phyloP scores from a whole-genome alignment of 805 yeast genomes.

The Yarrowia keelungensis region DNA sequence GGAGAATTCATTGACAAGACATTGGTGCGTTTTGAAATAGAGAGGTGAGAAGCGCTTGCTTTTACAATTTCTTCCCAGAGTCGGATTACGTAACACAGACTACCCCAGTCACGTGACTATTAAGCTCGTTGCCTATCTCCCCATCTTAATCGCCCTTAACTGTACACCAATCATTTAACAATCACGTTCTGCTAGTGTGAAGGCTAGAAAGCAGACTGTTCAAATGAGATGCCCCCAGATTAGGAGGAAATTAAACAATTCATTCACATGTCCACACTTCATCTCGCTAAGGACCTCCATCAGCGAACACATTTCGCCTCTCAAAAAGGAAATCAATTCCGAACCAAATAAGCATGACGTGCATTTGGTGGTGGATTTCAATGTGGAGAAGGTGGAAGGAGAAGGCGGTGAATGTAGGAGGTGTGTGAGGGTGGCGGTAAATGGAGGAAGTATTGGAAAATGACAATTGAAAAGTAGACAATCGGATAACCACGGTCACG shows the following conservation, averaged over 20 bases:
- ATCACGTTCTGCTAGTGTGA: conserved; percentile 12
- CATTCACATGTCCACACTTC: no score
- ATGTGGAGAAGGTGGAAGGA: conserved; percentile 37
- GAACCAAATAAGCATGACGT: conserved; percentile 28
- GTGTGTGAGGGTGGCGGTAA: no score
- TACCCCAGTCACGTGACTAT: no score
- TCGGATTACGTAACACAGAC: neutral
- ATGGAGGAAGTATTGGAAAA: no score
- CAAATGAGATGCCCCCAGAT: no score
- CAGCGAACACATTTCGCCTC: neutral
- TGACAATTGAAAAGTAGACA: no score
- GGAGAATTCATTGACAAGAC: neutral
- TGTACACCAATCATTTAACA: neutral
- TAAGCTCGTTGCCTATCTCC: neutral
- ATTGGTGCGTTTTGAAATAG: neutral
- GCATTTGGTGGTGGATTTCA: neutral
- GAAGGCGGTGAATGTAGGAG: conserved; percentile 7
- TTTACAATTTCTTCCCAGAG: no score
- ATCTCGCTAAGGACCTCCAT: neutral
- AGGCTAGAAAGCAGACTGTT: no score
- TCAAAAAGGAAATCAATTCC: conserved; percentile 30
- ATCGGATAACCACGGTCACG: neutral
- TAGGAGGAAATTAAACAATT: no score
- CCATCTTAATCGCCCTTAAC: no score
- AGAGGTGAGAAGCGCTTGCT: no score